Percentiles rank a stretch among this genome's conserved stretches.
These are phyloP conservation scores for Salvia rosmarinus DNA, from an alignment of 257 asterid species.

Conservation along the genomic window DNA sequence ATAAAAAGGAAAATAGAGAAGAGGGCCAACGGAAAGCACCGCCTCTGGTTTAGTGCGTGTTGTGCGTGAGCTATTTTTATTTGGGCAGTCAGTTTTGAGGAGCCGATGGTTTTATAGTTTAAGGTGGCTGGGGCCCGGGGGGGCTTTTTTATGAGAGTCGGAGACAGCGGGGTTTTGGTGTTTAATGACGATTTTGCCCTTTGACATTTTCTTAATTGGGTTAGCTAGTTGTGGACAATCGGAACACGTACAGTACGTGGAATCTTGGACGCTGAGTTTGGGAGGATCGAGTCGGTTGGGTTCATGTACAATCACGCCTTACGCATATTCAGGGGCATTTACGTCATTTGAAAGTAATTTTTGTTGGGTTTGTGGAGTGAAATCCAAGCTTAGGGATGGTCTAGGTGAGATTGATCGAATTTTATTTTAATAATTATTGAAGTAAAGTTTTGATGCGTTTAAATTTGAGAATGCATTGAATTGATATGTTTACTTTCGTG, in stretches of 20 bases:
- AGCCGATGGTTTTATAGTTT: constrained; percentile 38
- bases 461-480: too few relatives aligned
- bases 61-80: background rate
- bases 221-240: background rate
- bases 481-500: too few relatives aligned
- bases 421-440: background rate
- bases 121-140: too few relatives aligned
- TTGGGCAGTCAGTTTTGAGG: constrained; percentile 33
- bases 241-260: constrained; percentile 6
- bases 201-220: constrained; percentile 13
- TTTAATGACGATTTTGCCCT: constrained; percentile 32
- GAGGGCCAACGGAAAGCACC: constrained; percentile 40
- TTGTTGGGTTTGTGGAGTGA: background rate
- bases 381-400: constrained; percentile 4
- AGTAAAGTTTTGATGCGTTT: too few relatives aligned
- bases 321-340: constrained; percentile 10
- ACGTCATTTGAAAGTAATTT: background rate
- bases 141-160: too few relatives aligned
- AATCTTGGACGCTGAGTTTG: background rate
- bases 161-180: too few relatives aligned
- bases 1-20: background rate
- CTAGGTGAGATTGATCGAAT: background rate
- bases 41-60: constrained; percentile 41
- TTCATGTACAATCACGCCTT: constrained; percentile 7
- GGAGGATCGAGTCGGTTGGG: background rate